Evolutionary conservation across 352 stramenopile species (phyloP).

Genomic region (Peronospora belbahrii): DNA sequence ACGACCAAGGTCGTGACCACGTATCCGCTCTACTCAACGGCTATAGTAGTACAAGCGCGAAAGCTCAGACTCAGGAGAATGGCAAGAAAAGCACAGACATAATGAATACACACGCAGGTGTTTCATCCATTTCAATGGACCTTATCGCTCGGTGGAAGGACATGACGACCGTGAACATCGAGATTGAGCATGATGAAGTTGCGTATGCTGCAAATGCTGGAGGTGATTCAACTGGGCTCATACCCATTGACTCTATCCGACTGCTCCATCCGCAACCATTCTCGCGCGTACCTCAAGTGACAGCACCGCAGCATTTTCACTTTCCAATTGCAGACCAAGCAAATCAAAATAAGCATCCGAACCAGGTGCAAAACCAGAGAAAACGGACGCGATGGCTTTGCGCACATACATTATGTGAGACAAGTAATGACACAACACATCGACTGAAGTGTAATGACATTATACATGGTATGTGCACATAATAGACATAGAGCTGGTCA

Average conservation of each 20-base stretch:
- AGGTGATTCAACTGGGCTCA: constrained; percentile 15
- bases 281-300: constrained; percentile 57
- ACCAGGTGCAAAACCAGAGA: constrained; percentile 15
- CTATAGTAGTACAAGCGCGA: constrained; percentile 14
- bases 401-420: constrained; percentile 18
- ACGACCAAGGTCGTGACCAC: constrained; percentile 98
- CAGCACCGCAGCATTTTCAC: constrained; percentile 37
- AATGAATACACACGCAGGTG: neutral
- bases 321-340: constrained; percentile 40
- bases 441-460: neutral
- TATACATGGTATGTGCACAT: neutral
- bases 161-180: constrained; percentile 60
- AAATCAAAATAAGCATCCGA: constrained; percentile 17
- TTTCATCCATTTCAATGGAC: constrained; percentile 48
- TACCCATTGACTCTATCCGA: constrained; percentile 46
- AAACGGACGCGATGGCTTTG: constrained; percentile 41
- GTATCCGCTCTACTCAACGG: constrained; percentile 54
- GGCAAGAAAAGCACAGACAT: constrained; percentile 12
- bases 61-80: constrained; percentile 11
- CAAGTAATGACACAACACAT: too few relatives aligned
- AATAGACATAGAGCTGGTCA: neutral
- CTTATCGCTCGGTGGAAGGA: constrained; percentile 69
- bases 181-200: constrained; percentile 60
- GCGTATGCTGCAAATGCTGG: neutral
- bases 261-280: constrained; percentile 59